Base-by-base conservation (phyloP, 352 stramenopile genomes). In the Globisporangium barbulae region DNA sequence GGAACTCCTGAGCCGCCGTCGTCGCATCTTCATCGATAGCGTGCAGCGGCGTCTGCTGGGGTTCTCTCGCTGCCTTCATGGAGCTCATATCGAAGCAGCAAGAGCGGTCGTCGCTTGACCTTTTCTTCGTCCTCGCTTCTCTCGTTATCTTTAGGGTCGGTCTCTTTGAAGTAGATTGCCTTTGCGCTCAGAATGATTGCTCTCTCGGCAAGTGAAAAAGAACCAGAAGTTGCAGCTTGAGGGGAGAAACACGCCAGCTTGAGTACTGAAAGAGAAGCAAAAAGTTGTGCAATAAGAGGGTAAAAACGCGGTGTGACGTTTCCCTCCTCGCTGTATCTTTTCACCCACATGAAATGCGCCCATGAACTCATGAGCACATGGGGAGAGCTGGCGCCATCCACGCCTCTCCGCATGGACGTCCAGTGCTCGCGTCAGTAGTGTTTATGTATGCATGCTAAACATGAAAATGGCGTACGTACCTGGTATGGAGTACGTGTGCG, bases 1-100 rank as follows among this genome's bases (percentile, higher is more conserved):
- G 79, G 61, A 90, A 87, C 47, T 55, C 64, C 15, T 42, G 13
- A 25, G 41, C 19, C 28, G 63, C 28, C 35, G 21, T 21, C 12
- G 45, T 39, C 42, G 41, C 67, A 12, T 47, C 58, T 57, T 67
- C 71, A 9, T 10, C 17, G 15, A 28, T 28, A 21, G 7, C 13
- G 17, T 50, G 3, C 54, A 35, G 22, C 37, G 45, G 31, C 44
- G 21, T 30, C 3, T 41, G 21, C 50, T 48, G 42, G 9, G 19
- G 6, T 10, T 48, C 17, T 22, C 2, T 28, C 25, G 17, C 22
- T 22, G 42, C 19, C 17, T 48, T 28, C 56, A 62, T 62, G 7
- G 31, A 15, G 31, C 21, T 30, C 5, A 17, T 48, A 22, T 48
- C 22, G 17, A 5, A 21, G 19, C 17, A 48, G 42, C 42, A 48